Percentiles rank a stretch among this genome's conserved stretches.
These are phyloP conservation scores for Naganishia randhawae DNA, from an alignment of 768 basidiomycete genomes.

Conservation along the genomic window DNA sequence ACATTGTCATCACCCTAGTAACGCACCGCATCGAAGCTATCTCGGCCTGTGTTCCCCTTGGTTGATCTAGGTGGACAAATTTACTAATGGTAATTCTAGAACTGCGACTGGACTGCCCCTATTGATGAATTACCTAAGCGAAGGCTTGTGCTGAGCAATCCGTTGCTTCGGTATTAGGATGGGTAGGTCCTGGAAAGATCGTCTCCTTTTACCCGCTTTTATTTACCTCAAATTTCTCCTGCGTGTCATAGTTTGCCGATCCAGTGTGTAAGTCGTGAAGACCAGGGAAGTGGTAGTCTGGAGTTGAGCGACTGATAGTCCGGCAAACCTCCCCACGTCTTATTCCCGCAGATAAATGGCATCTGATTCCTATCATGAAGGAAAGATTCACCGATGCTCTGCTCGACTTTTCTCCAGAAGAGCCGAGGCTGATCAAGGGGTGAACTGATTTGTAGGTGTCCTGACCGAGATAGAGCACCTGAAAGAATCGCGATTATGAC, in stretches of 20 bases:
- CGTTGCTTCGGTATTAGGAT: conserved; percentile 67
- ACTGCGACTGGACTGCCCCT: conserved; percentile 20
- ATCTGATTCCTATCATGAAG: not conserved
- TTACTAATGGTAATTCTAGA: conserved; percentile 42
- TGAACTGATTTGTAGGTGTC: conserved; percentile 26
- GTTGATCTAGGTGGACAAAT: not conserved
- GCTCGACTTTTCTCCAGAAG: conserved; percentile 37
- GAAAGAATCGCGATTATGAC: not conserved
- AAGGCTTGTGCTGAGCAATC: conserved; percentile 68
- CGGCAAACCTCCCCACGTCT: too few relatives aligned
- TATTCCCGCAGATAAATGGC: conserved; percentile 27
- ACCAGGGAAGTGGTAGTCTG: not conserved
- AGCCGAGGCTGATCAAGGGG: conserved; percentile 37
- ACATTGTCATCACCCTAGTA: conserved; percentile 66
- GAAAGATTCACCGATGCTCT: conserved; percentile 29
- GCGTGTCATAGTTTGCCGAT: conserved; percentile 19
- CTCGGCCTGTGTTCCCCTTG: not conserved
- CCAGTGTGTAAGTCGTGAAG: conserved; percentile 17
- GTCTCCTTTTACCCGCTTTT: too few relatives aligned
- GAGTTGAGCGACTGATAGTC: not conserved
- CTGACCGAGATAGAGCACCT: not conserved
- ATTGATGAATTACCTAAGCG: conserved; percentile 53
- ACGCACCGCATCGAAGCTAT: too few relatives aligned
- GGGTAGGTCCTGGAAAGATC: too few relatives aligned
- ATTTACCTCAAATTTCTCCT: not conserved